Conservation (phyloP, 2,329 filamentous ascomycete species). For the Lizonia empirigonia region DNA sequence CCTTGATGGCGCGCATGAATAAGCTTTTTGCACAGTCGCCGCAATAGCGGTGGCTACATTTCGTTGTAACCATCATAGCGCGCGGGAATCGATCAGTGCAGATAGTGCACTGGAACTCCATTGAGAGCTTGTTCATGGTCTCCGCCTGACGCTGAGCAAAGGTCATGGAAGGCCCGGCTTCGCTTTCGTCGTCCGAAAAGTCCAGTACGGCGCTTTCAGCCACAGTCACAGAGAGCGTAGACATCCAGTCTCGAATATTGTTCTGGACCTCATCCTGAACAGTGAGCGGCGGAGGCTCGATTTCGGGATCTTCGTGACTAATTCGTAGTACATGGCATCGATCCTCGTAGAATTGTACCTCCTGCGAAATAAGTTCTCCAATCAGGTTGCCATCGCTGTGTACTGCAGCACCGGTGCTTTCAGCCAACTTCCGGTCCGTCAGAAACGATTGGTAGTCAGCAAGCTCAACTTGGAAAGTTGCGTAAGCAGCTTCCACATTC, state of each 20-base stretch:
- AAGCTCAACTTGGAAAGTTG: conserved; percentile 24
- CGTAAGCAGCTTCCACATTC: conserved; percentile 26
- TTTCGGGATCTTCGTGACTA: too few relatives aligned
- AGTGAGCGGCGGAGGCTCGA: too few relatives aligned
- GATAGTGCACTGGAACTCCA: conserved; percentile 7
- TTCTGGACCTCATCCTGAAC: too few relatives aligned
- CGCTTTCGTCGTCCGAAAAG: neutral
- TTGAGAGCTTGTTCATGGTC: conserved; percentile 10
- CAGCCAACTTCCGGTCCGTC: conserved; percentile 26
- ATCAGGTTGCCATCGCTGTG: conserved; percentile 27
- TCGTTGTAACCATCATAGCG: neutral
- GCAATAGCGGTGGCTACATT: conserved; percentile 22
- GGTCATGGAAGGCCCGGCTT: conserved; percentile 17
- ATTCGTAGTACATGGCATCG: too few relatives aligned
- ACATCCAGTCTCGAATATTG: neutral
- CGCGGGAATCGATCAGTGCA: conserved; percentile 9
- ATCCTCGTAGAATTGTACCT: too few relatives aligned
- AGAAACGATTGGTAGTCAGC: conserved; percentile 19
- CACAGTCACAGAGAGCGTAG: conserved; percentile 8
- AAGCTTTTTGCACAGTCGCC: conserved; percentile 17
- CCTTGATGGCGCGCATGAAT: conserved; percentile 18
- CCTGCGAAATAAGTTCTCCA: conserved; percentile 9
- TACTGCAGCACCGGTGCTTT: conserved; percentile 32
- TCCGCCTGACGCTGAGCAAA: conserved; percentile 19
- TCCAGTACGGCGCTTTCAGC: neutral